A percentile compares a stretch with the other conserved stretches of the same genome.
Evolutionary conservation across 2,329 filamentous ascomycete genomes (phyloP).

Genomic region (Apiospora aurea): DNA sequence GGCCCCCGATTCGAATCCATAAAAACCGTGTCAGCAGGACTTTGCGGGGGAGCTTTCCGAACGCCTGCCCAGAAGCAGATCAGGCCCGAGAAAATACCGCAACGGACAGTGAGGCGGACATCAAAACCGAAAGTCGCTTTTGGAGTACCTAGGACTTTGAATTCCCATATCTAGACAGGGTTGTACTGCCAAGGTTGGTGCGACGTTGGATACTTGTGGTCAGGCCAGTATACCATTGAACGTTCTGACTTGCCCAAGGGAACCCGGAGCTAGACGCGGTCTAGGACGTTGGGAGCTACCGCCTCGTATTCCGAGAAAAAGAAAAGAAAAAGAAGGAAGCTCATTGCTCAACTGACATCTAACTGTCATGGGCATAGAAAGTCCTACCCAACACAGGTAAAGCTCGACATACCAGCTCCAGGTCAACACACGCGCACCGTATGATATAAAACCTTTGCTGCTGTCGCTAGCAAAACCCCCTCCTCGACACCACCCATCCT

Average conservation of each 20-base stretch:
- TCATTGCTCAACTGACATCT: neutral
- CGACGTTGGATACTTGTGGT: neutral
- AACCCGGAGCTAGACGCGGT: neutral
- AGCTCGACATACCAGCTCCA: neutral
- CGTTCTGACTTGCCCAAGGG: neutral
- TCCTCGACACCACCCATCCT: neutral
- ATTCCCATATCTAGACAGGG: neutral
- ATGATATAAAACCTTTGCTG: neutral
- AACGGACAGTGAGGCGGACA: neutral
- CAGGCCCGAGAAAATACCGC: neutral
- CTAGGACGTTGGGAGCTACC: neutral
- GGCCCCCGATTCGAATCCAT: neutral
- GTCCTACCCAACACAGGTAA: neutral
- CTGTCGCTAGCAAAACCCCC: neutral
- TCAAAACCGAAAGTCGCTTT: neutral
- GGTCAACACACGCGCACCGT: neutral
- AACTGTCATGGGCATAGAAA: neutral
- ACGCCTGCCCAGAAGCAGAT: neutral
- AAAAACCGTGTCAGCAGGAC: neutral
- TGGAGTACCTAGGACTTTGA: neutral
- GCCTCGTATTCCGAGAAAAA: neutral
- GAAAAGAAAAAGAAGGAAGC: neutral
- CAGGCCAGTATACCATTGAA: neutral
- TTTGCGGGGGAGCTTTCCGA: neutral
- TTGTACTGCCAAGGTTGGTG: neutral